These are phyloP conservation scores for Cladosporium velox DNA, from an alignment of 2,329 filamentous ascomycete genomes.

Conservation along the genomic window DNA sequence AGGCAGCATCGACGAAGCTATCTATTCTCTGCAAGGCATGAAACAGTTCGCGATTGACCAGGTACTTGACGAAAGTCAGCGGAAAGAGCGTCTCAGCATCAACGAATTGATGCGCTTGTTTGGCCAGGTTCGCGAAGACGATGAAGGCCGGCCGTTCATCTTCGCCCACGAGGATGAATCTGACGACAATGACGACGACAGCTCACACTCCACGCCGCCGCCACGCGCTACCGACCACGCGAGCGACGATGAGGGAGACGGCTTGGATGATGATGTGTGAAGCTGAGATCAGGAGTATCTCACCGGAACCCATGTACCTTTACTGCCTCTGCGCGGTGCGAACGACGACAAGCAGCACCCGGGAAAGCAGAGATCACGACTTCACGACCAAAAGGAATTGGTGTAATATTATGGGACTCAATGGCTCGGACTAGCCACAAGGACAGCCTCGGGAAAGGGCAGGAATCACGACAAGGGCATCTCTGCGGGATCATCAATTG, in stretches of 20 bases:
- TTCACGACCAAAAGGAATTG: neutral
- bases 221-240: neutral
- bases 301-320: neutral
- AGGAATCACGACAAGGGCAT: neutral
- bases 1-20: constrained; percentile 59
- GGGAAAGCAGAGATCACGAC: neutral
- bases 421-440: neutral
- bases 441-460: neutral
- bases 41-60: constrained; percentile 53
- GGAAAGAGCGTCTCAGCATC: constrained; percentile 38
- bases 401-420: neutral
- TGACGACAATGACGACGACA: neutral
- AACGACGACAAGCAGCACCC: neutral
- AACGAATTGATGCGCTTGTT: constrained; percentile 51
- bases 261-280: constrained; percentile 1
- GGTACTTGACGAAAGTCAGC: constrained; percentile 45
- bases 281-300: neutral
- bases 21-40: constrained; percentile 56
- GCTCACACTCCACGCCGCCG: neutral
- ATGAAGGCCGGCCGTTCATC: constrained; percentile 41
- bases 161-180: constrained; percentile 24
- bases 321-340: neutral
- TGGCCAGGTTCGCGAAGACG: constrained; percentile 44
- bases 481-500: constrained; percentile 5
- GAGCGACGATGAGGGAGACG: constrained; percentile 10